phyloP scores from a whole-genome alignment of 805 yeast genomes.

The Dipodascus geniculatus region DNA sequence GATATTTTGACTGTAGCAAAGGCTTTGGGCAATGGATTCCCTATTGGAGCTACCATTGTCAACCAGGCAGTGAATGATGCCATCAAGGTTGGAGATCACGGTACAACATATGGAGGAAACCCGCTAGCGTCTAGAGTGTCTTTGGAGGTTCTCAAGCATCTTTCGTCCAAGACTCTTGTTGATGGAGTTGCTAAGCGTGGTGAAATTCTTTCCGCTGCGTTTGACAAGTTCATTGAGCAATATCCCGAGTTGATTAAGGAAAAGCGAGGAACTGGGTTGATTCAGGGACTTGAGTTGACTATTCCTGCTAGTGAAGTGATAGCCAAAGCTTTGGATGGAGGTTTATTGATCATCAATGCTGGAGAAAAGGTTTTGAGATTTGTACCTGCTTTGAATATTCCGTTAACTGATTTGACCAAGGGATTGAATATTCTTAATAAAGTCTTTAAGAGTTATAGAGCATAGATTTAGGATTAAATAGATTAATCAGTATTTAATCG shows the following conservation, averaged over 20 bases:
- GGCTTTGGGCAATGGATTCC: constrained; percentile 94
- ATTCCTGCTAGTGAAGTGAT: constrained; percentile 55
- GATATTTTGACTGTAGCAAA: constrained; percentile 92
- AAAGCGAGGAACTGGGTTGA: constrained; percentile 79
- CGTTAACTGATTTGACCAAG: constrained; percentile 49
- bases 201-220: constrained; percentile 38
- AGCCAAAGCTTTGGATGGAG: constrained; percentile 59
- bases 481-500: too few species aligned
- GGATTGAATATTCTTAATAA: constrained; percentile 63
- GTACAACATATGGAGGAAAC: constrained; percentile 96
- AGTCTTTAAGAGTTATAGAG: constrained; percentile 27
- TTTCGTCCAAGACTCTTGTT: constrained; percentile 52
- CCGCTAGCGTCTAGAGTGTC: constrained; percentile 84
- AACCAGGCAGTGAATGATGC: constrained; percentile 64
- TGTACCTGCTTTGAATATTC: constrained; percentile 85
- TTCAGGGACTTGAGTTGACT: constrained; percentile 71
- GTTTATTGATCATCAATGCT: constrained; percentile 78
- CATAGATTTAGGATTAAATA: too few species aligned
- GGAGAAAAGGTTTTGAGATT: constrained; percentile 85
- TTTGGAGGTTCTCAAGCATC: constrained; percentile 55
- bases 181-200: constrained; percentile 50
- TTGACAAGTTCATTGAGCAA: constrained; percentile 32
- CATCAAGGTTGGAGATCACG: constrained; percentile 87
- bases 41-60: constrained; percentile 88
- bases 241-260: constrained; percentile 52